These are phyloP conservation scores for Scheffersomyces lignosus DNA, from an alignment of 805 yeast genomes.

Conservation along the genomic window DNA sequence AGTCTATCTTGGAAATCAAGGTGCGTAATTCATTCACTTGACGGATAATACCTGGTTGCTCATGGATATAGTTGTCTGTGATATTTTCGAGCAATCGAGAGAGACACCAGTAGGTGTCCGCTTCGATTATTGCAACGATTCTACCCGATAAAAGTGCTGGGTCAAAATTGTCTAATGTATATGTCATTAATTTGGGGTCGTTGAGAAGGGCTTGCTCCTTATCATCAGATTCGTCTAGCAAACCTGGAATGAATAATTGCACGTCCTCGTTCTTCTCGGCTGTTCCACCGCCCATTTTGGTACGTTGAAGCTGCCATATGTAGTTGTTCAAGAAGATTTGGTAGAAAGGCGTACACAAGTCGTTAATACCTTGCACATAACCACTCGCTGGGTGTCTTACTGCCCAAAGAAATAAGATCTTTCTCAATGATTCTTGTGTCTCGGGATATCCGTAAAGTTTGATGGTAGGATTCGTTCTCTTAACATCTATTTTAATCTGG, in stretches of 20 bases:
- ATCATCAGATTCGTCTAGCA: constrained; percentile 28
- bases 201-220: constrained; percentile 21
- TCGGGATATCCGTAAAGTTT: constrained; percentile 65
- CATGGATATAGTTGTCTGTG: constrained; percentile 95
- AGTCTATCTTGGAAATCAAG: constrained; percentile 78
- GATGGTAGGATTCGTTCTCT: constrained; percentile 87
- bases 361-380: constrained; percentile 96
- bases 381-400: constrained; percentile 97
- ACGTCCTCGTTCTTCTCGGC: constrained; percentile 20
- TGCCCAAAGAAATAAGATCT: constrained; percentile 89
- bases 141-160: constrained; percentile 60
- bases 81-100: constrained; percentile 89
- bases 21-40: constrained; percentile 83
- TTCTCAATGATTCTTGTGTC: constrained; percentile 78
- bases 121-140: constrained; percentile 73
- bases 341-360: constrained; percentile 87
- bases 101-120: constrained; percentile 96
- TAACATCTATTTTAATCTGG: constrained; percentile 92
- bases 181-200: constrained; percentile 25
- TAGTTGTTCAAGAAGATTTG: constrained; percentile 81
- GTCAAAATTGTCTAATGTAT: constrained; percentile 56
- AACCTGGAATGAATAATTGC: constrained; percentile 34
- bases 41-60: constrained; percentile 94
- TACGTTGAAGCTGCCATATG: constrained; percentile 41
- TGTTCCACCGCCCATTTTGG: constrained; percentile 9